These are phyloP conservation scores for Spizellomyces punctatus DNA, from an alignment of 192 early-diverging fungal genomes.

Conservation along the genomic window DNA sequence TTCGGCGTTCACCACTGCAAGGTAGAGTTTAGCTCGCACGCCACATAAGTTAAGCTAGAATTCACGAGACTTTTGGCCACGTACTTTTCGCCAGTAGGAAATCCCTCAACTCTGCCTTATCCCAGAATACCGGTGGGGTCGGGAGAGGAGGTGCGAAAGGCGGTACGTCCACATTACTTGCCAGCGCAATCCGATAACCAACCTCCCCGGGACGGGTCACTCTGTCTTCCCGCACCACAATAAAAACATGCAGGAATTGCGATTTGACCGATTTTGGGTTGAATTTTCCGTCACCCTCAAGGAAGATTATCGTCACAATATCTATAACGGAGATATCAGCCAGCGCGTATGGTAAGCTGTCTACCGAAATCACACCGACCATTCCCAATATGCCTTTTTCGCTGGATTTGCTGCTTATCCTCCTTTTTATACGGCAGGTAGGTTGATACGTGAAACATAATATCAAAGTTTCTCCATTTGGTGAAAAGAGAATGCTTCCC, in stretches of 20 bases:
- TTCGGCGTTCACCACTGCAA: conserved; percentile 52
- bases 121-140: conserved; percentile 36
- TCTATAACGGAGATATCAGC: conserved; percentile 21
- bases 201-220: conserved; percentile 11
- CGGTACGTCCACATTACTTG: conserved; percentile 42
- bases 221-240: conserved; percentile 38
- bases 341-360: neutral
- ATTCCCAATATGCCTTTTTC: conserved; percentile 57
- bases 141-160: conserved; percentile 46
- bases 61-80: neutral
- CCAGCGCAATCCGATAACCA: conserved; percentile 43
- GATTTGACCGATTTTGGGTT: conserved; percentile 44
- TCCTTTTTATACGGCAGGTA: conserved; percentile 40
- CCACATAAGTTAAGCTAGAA: neutral
- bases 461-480: conserved; percentile 42
- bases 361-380: conserved; percentile 24
- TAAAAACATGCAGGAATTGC: conserved; percentile 53
- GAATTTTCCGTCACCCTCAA: conserved; percentile 43
- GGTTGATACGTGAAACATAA: conserved; percentile 56
- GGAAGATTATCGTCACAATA: conserved; percentile 48
- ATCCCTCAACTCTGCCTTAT: conserved; percentile 29
- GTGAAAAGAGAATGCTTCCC: conserved; percentile 38
- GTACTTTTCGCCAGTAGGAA: conserved; percentile 52
- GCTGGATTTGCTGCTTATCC: conserved; percentile 52
- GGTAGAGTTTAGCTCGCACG: neutral